Evolutionary conservation across 257 asterid species (phyloP), one percentile per base, ranked within the genome.

Genomic region (Jasminum sambac): DNA sequence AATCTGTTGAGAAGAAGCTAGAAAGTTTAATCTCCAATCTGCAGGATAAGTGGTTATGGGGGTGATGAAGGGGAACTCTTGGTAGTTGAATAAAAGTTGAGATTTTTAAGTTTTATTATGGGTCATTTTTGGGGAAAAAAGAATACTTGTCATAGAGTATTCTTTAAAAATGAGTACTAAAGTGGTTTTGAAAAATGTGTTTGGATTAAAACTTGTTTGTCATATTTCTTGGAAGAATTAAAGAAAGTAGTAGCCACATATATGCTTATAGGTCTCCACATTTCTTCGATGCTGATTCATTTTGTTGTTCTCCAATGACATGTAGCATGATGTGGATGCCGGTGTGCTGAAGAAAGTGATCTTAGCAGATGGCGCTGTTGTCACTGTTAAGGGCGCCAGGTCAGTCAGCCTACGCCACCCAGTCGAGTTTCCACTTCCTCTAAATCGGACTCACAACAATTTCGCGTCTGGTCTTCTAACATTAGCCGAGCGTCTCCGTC

Each of bases 341-440:
- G 97, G 97, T 62, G 92, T 82, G 72, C 77, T 95, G 81, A 91
- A 86, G 84, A 89, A 94, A 79, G 98, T 94, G 50, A 83, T 91
- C 52, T 69, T 95, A 77, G 96, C 95, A 12, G 98, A 95, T 42
- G 99, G 98, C 6, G 97, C 97, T 2, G 96, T 89, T 36, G 96
- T 95, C 76, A 95, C 98, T 0, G 90, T 95, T 4, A 95, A 88
- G 84, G 98, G 99, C 72, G 99, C 99, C 55, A 81, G 96, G 77
- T 95, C 98, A 34, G 98, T 95, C n/a, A 88, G 96, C 86, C 63
- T 95, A 36, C 95, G 97, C 4, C 95, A 89, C 59, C 94, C 99
- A 9, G 65, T 95, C 36, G 92, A 89, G 81, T 89, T 95, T 39
- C 95, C 98, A 3, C 95, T 95, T 46, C 98, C 99, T 25, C 78